Evolutionary conservation across 192 early-diverging fungal species (phyloP), one percentile per base, ranked within the genome.

Genomic region (Rhizophagus sp.): DNA sequence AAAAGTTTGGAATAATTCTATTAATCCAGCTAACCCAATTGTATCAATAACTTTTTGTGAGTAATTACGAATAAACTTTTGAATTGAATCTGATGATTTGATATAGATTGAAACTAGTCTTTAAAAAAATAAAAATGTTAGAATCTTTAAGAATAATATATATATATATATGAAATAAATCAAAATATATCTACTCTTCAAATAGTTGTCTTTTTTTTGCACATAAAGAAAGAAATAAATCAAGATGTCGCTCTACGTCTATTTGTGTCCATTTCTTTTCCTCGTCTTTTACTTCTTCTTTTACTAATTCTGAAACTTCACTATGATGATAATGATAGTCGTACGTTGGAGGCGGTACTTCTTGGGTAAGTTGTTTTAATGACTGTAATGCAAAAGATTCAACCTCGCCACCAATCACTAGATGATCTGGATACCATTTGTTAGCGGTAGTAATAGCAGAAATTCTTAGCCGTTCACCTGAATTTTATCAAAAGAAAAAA

Each of bases 161-260:
- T 30, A 30, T 30, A 30, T 30, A 30, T 30, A 30, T 30, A 30
- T 8, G 27, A 15, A 75, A 25, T 2, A 68, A 64, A 83, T 70
- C 78, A 84, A 86, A 82, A 24, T 7, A 69, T n/a, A 62, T 82
- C 86, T 85, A 94, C 93, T 87, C 83, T 47, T 82, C 73, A 61
- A 96, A 82, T n/a, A 96, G 76, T 25, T 88, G 85, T 70, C 86
- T 90, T 62, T 94, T 94, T 79, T 92, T 93, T 62, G 88, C 88
- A 77, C 93, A 93, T 12, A 95, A 81, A 27, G 93, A 90, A 79
- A 96, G 91, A 82, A 87, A 96, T 34, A 96, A 81, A 75, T 96
- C 95, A 47, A 95, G 73, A 73, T 89, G 88, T 22, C 88, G 75
- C 13, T 89, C 83, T 17, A 94, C 87, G 75, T 93, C 93, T n/a